Conservation (phyloP, 768 basidiomycete genomes). For the Lactarius hengduanensis region DNA sequence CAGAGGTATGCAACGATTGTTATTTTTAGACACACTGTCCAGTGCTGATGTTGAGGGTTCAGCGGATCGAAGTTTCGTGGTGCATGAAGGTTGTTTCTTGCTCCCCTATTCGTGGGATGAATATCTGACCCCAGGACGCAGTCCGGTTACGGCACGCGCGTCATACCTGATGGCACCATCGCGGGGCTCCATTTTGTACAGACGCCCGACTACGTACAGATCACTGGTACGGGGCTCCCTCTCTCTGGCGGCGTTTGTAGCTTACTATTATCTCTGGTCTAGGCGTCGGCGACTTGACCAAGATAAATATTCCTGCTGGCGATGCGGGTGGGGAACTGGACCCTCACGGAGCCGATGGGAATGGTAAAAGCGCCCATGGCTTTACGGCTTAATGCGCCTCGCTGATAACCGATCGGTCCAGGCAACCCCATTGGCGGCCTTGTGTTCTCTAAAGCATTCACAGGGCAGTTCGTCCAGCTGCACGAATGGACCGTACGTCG, state of each 20-base stretch:
- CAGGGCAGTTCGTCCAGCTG: conserved; percentile 51
- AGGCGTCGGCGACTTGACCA: conserved; percentile 65
- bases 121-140: conserved; percentile 29
- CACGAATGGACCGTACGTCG: conserved; percentile 68
- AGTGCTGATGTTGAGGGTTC: conserved; percentile 41
- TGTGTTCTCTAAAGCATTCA: conserved; percentile 68
- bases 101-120: background rate
- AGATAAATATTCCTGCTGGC: conserved; percentile 58
- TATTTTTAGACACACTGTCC: background rate
- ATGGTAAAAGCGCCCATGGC: conserved; percentile 36
- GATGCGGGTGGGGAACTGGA: conserved; percentile 70
- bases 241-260: no score
- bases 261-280: conserved; percentile 10
- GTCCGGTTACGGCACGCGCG: conserved; percentile 58
- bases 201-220: conserved; percentile 68
- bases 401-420: conserved; percentile 15
- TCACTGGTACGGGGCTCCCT: conserved; percentile 18
- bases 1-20: conserved; percentile 46
- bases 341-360: conserved; percentile 63
- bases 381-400: background rate
- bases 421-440: conserved; percentile 65
- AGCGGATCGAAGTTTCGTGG: conserved; percentile 54
- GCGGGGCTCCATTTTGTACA: conserved; percentile 64
- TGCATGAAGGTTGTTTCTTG: conserved; percentile 41
- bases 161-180: conserved; percentile 74